Base-by-base conservation (phyloP, 345 rosid genomes). In the Eucalyptus lansdowneana region DNA sequence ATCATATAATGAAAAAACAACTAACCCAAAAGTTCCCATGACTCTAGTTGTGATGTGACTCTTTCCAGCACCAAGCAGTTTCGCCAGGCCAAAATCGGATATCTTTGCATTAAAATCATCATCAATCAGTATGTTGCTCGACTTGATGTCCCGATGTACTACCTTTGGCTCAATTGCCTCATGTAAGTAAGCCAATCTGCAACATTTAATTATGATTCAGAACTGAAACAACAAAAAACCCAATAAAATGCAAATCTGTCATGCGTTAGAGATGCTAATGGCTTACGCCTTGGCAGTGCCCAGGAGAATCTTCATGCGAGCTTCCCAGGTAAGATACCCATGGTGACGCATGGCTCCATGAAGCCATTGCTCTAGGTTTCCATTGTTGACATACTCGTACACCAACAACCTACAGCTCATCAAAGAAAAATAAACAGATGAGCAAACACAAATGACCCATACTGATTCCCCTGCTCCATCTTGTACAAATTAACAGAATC, bases 111-210 rank as follows among this genome's bases (percentile, higher is more conserved):
- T 97, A 90, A 97, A 97, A 86, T 91, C 94, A 85, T 94, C 97
- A 89, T 97, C 94, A 92, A 97, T 96, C 90, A 97, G 91, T 94
- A 97, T 96, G 92, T 97, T 97, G 93, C 99, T 97, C 3, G 99
- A 97, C 90, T 97, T 97, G 91, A 97, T 97, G 94, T 97, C 99
- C 90, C 99, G 94, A 81, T 97, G 99, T 91, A 97, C 99, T 90
- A 97, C 99, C 93, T 97, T 97, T 14, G 99, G 99, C 91, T 97
- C 99, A 88, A 97, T 97, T 90, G 99, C 99, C 92, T 97, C 99
- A 34, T 97, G 99, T 91, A 97, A 93, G 90, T 97, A 97, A 87
- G 99, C 95, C 90, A 97, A 91, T 88, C 99, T 97, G 95, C 88
- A 85, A 87, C 53, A 89, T 42, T 27, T 53, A 89, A 87, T 69